Percentiles rank a stretch among this genome's conserved stretches.
These are phyloP conservation scores for Pisolithus orientalis DNA, from an alignment of 768 basidiomycete genomes.

Conservation along the genomic window DNA sequence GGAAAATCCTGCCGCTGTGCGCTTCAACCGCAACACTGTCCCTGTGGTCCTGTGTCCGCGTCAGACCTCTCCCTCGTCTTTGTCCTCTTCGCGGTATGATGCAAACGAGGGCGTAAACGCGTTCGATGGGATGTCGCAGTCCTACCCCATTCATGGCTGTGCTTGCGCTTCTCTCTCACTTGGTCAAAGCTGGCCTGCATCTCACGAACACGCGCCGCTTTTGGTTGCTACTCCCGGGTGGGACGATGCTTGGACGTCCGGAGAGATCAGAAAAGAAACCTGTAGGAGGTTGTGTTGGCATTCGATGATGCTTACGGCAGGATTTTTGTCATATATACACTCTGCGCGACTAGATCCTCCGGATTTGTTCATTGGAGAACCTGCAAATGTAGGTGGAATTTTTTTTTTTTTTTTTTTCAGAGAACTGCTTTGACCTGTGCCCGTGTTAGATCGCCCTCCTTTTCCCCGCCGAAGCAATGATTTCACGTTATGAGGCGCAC, in stretches of 20 bases:
- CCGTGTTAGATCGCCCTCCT: constrained; percentile 55
- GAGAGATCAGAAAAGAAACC: constrained; percentile 64
- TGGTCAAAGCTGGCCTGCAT: constrained; percentile 42
- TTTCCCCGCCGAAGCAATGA: constrained; percentile 66
- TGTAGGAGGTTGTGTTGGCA: constrained; percentile 74
- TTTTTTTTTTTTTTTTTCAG: not conserved
- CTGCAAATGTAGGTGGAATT: constrained; percentile 51
- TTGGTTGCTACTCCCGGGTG: constrained; percentile 65
- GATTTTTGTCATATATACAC: constrained; percentile 54
- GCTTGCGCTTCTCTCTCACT: constrained; percentile 48
- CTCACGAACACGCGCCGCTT: constrained; percentile 48
- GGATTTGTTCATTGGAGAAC: constrained; percentile 55
- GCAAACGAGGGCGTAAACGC: not conserved
- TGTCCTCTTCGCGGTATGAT: not conserved
- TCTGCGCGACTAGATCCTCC: constrained; percentile 34
- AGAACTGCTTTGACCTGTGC: not conserved
- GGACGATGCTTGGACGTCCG: constrained; percentile 50
- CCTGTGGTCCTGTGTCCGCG: constrained; percentile 32
- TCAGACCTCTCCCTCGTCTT: constrained; percentile 1
- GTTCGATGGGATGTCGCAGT: not conserved
- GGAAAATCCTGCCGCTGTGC: constrained; percentile 44
- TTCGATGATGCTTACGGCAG: constrained; percentile 55
- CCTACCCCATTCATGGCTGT: constrained; percentile 29
- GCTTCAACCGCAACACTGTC: constrained; percentile 45
- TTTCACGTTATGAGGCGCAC: constrained; percentile 24